Conservation (phyloP, 495 filamentous ascomycete genomes). For the Neurospora sp. region DNA sequence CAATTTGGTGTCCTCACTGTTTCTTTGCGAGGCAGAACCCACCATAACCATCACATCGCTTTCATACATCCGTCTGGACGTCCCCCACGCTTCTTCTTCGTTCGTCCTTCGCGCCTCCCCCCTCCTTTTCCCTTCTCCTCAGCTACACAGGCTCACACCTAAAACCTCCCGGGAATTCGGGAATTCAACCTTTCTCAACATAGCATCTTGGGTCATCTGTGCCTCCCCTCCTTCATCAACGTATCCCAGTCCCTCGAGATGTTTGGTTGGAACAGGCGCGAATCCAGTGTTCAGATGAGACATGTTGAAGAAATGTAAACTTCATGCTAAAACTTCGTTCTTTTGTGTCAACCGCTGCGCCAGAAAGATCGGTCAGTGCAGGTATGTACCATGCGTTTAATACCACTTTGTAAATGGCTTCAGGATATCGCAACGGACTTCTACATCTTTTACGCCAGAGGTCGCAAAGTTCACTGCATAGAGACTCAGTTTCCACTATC, state of each 20-base stretch:
- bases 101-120: no score
- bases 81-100: no score
- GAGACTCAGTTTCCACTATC: background rate
- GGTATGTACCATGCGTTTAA: background rate
- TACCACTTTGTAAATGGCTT: background rate
- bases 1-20: background rate
- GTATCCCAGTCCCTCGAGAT: background rate
- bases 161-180: no score
- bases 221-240: background rate
- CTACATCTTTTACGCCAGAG: background rate
- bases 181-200: background rate
- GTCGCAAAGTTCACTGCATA: background rate
- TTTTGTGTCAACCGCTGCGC: background rate
- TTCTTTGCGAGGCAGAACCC: background rate
- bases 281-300: background rate
- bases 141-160: no score
- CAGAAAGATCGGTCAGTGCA: background rate
- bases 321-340: background rate
- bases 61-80: background rate
- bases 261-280: background rate
- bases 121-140: no score
- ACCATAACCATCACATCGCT: background rate
- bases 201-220: background rate
- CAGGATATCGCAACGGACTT: background rate
- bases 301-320: background rate